Evolutionary conservation across 768 basidiomycete species (phyloP).

Genomic region (Phlebiopsis flavidoalba): DNA sequence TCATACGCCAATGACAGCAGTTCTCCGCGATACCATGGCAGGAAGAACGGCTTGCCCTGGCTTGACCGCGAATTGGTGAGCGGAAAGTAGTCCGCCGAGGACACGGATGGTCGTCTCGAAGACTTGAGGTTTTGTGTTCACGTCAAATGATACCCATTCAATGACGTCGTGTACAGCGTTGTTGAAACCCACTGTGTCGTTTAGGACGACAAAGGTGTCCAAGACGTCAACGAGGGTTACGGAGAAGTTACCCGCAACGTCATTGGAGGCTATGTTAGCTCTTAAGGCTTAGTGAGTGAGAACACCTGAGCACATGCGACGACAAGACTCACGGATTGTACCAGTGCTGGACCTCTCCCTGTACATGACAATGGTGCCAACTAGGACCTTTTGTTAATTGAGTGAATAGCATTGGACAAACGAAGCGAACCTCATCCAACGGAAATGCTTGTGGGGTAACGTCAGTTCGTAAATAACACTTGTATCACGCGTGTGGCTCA

Average conservation of each 20-base stretch:
- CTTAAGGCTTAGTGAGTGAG: conserved; percentile 33
- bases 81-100: conserved; percentile 84
- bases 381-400: conserved; percentile 31
- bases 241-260: conserved; percentile 93
- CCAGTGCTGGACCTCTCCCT: conserved; percentile 87
- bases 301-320: not conserved
- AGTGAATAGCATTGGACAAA: conserved; percentile 7
- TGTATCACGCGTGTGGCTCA: conserved; percentile 26
- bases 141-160: conserved; percentile 82
- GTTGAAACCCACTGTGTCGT: conserved; percentile 75
- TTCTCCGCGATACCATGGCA: conserved; percentile 84
- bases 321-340: conserved; percentile 59
- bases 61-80: conserved; percentile 74
- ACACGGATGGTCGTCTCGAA: conserved; percentile 97
- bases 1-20: conserved; percentile 79
- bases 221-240: conserved; percentile 78
- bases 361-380: conserved; percentile 86
- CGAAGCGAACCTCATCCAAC: conserved; percentile 61
- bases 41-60: conserved; percentile 59
- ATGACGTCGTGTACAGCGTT: conserved; percentile 81
- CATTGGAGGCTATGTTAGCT: conserved; percentile 76
- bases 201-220: conserved; percentile 86
- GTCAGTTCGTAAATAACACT: not conserved
- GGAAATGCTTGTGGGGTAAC: conserved; percentile 66
- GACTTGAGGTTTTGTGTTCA: conserved; percentile 94